These are phyloP conservation scores for Suhomyces maxii DNA, from an alignment of 1,139 yeast genomes.

Conservation along the genomic window DNA sequence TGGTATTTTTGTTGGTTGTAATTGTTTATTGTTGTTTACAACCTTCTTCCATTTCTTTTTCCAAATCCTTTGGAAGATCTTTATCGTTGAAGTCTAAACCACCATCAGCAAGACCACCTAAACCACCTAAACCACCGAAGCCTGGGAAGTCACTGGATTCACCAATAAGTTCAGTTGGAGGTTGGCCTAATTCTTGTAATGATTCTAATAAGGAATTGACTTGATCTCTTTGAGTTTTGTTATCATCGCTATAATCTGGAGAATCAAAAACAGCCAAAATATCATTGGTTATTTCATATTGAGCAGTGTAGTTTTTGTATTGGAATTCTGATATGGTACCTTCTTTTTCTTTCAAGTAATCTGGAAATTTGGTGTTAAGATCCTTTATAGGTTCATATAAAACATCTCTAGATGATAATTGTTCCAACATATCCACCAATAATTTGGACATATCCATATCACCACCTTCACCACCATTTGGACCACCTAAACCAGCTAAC, in stretches of 20 bases:
- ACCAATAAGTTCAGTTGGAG: conserved; percentile 79
- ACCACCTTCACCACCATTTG: conserved; percentile 38
- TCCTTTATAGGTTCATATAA: conserved; percentile 88
- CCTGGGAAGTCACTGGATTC: conserved; percentile 64
- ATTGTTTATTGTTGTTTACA: conserved; percentile 21
- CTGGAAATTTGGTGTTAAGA: conserved; percentile 67
- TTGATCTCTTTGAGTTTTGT: conserved; percentile 50
- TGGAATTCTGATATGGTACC: conserved; percentile 48
- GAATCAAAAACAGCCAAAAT: conserved; percentile 61
- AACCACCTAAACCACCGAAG: conserved; percentile 38
- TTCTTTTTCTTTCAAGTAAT: conserved; percentile 55
- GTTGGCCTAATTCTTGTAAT: conserved; percentile 82
- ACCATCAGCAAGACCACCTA: conserved; percentile 25
- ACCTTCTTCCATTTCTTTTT: conserved; percentile 39
- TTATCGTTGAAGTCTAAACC: conserved; percentile 42
- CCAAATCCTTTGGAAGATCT: conserved; percentile 51
- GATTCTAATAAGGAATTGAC: conserved; percentile 61
- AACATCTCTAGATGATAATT: conserved; percentile 82
- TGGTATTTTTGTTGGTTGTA: not conserved
- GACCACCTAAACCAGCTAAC: conserved; percentile 46
- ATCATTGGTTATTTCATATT: conserved; percentile 52
- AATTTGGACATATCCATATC: conserved; percentile 61
- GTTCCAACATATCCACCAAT: conserved; percentile 76
- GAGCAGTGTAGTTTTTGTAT: conserved; percentile 51
- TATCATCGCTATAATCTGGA: conserved; percentile 52